A percentile compares a stretch with the other conserved stretches of the same genome.
These are phyloP conservation scores for Moesziomyces sp. DNA, from an alignment of 1,284 basidiomycete genomes.

Conservation along the genomic window DNA sequence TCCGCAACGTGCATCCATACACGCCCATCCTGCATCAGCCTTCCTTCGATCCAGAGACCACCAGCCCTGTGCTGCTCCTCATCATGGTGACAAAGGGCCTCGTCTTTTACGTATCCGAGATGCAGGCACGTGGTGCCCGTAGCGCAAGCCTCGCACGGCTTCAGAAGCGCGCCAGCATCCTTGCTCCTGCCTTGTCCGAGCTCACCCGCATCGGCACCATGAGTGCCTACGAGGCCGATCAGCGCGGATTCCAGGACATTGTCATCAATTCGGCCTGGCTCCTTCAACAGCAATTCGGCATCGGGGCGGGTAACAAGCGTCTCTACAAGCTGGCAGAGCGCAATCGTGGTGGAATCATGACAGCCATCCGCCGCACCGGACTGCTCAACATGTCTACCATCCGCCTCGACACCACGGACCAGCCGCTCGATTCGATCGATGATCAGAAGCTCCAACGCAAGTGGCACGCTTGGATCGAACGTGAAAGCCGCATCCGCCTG, in stretches of 20 bases:
- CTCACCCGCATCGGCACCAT: slow-evolving; percentile 24
- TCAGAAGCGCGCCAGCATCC: slow-evolving; percentile 4
- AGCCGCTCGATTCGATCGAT: neutral
- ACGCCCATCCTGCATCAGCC: slow-evolving; percentile 13
- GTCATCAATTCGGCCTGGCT: slow-evolving; percentile 24
- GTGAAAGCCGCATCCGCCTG: slow-evolving; percentile 13
- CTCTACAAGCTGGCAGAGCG: slow-evolving; percentile 24
- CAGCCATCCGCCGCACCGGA: slow-evolving; percentile 16
- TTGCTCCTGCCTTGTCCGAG: slow-evolving; percentile 20
- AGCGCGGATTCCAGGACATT: slow-evolving; percentile 18
- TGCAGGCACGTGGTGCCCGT: slow-evolving; percentile 5
- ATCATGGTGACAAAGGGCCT: slow-evolving; percentile 21
- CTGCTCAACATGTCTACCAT: slow-evolving; percentile 9
- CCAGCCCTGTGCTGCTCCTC: slow-evolving; percentile 15
- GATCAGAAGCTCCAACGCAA: slow-evolving; percentile 5
- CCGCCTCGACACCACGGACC: neutral
- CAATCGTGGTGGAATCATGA: slow-evolving; percentile 24
- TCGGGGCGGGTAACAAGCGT: slow-evolving; percentile 22
- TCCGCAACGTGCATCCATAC: slow-evolving; percentile 16
- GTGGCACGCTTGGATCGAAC: slow-evolving; percentile 16
- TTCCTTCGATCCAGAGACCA: slow-evolving; percentile 13
- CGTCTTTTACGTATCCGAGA: slow-evolving; percentile 16
- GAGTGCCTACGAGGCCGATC: slow-evolving; percentile 28
- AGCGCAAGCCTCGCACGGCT: slow-evolving; percentile 8
- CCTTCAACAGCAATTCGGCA: slow-evolving; percentile 21